Conservation (phyloP, 108 stramenopile species). For the Cyclotella cryptica region DNA sequence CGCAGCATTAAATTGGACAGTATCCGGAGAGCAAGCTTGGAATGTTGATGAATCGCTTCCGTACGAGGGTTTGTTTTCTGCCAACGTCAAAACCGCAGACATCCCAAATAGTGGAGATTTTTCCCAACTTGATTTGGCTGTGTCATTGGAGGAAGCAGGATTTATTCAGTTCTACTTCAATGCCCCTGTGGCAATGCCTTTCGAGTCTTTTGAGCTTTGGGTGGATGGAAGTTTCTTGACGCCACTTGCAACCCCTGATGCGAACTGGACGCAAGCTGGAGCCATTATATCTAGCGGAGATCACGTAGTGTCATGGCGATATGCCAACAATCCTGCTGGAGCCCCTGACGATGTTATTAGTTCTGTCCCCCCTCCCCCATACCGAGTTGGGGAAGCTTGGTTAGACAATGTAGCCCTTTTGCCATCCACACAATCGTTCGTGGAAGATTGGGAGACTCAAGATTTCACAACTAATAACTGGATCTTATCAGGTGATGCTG, state of each 20-base stretch:
- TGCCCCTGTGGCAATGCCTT: slow-evolving; percentile 52
- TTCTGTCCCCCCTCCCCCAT: slow-evolving; percentile 24
- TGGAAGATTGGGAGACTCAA: slow-evolving; percentile 45
- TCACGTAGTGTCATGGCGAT: slow-evolving; percentile 47
- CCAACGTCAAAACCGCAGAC: slow-evolving; percentile 46
- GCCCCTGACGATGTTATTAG: slow-evolving; percentile 39
- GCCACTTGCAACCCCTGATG: slow-evolving; percentile 25
- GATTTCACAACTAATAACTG: slow-evolving; percentile 43
- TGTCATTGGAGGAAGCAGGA: slow-evolving; percentile 20
- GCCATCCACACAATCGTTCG: slow-evolving; percentile 30
- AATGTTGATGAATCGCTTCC: slow-evolving; percentile 39
- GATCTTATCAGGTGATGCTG: slow-evolving; percentile 42
- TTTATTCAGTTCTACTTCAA: slow-evolving; percentile 52
- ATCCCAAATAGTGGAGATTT: slow-evolving; percentile 33
- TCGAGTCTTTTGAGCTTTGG: slow-evolving; percentile 43
- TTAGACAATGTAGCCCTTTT: slow-evolving; percentile 48
- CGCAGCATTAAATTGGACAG: slow-evolving; percentile 28
- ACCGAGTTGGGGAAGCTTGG: slow-evolving; percentile 50
- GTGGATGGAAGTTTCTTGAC: slow-evolving; percentile 53
- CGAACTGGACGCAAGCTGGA: slow-evolving; percentile 42
- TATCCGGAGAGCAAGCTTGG: slow-evolving; percentile 40
- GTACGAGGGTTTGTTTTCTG: slow-evolving; percentile 43
- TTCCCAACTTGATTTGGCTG: slow-evolving; percentile 36
- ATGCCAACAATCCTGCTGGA: slow-evolving; percentile 40
- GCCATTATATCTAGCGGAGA: slow-evolving; percentile 42